Conservation (phyloP, 2,329 filamentous ascomycete genomes). For the Cordyceps cicadae region DNA sequence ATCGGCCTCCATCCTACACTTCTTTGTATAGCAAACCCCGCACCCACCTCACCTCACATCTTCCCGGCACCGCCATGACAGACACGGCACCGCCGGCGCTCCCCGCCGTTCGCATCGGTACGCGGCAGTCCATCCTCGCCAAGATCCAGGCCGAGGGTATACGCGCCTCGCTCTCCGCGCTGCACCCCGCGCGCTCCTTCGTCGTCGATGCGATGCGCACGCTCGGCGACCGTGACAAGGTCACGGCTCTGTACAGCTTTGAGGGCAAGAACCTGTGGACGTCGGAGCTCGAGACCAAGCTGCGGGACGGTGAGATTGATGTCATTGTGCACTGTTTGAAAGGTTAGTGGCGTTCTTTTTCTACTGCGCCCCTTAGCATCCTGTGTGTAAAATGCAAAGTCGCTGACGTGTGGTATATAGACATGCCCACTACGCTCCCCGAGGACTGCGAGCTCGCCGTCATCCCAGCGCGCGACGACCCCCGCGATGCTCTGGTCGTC, state of each 20-base stretch:
- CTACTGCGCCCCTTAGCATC: too few species aligned
- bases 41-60: not conserved
- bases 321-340: conserved; percentile 89
- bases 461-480: conserved; percentile 71
- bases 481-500: conserved; percentile 58
- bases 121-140: conserved; percentile 78
- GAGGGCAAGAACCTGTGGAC: conserved; percentile 94
- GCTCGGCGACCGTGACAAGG: conserved; percentile 83
- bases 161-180: conserved; percentile 54
- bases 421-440: conserved; percentile 88
- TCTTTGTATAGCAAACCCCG: not conserved
- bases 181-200: conserved; percentile 62
- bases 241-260: conserved; percentile 80
- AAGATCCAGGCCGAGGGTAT: conserved; percentile 76
- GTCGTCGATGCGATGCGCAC: conserved; percentile 74
- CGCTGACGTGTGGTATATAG: conserved; percentile 29
- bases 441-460: conserved; percentile 64
- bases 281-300: conserved; percentile 77
- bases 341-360: not conserved
- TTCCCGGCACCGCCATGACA: conserved; percentile 16
- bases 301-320: conserved; percentile 64
- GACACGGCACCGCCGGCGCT: conserved; percentile 16
- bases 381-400: not conserved
- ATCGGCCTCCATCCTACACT: too few species aligned
- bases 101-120: conserved; percentile 66